Conservation (phyloP, 1,284 basidiomycete species). For the Ceratobasidium sp. region DNA sequence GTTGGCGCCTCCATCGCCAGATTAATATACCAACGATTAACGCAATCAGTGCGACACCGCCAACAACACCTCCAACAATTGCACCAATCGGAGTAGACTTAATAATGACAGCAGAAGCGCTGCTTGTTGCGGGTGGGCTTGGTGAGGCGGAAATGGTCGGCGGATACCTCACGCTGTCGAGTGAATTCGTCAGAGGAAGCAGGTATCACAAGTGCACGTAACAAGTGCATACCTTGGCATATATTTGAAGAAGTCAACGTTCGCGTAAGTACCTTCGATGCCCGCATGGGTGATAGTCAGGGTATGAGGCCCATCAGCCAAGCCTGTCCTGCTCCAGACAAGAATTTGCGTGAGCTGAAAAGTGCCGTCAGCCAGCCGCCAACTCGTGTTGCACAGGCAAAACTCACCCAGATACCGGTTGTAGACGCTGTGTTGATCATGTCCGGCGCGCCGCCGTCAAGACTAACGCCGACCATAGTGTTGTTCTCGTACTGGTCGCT, state of each 20-base stretch:
- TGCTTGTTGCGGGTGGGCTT: not conserved
- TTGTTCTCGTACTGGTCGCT: not conserved
- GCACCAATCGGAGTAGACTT: not conserved
- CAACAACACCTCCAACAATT: constrained; percentile 3
- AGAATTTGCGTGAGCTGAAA: not conserved
- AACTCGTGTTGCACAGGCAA: not conserved
- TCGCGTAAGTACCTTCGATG: not conserved
- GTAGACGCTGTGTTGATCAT: not conserved
- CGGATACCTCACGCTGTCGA: too few species aligned
- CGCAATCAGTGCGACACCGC: not conserved
- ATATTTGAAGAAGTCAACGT: constrained; percentile 21
- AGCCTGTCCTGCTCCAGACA: constrained; percentile 4
- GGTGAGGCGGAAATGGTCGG: not conserved
- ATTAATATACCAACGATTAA: not conserved
- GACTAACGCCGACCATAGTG: not conserved
- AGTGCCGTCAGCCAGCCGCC: not conserved
- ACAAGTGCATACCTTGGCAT: not conserved
- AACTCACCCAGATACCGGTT: not conserved
- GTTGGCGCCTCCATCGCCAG: not conserved
- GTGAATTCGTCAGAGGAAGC: not conserved
- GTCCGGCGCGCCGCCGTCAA: constrained; percentile 10
- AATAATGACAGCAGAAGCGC: not conserved
- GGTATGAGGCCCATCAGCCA: not conserved
- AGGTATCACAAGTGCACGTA: not conserved
- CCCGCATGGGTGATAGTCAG: constrained; percentile 15